These are phyloP conservation scores for Telfairia occidentalis DNA, from an alignment of 331 rosid genomes.

Conservation along the genomic window DNA sequence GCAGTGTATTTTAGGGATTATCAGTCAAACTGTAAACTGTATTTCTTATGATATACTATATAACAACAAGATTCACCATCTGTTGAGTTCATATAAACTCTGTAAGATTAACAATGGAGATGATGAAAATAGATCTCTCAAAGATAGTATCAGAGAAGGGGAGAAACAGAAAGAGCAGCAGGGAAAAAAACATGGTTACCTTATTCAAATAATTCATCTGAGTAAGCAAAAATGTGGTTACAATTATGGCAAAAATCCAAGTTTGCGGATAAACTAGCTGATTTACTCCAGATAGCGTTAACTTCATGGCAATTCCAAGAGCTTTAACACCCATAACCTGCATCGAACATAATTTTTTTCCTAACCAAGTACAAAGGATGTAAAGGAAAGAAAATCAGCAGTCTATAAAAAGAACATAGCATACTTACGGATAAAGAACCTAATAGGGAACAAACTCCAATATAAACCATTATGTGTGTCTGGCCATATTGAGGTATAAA, in stretches of 20 bases:
- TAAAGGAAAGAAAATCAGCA: conserved; percentile 7
- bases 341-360: conserved; percentile 17
- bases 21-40: background rate
- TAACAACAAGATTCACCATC: background rate
- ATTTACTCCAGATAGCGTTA: conserved; percentile 80
- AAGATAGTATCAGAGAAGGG: background rate
- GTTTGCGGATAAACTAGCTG: conserved; percentile 88
- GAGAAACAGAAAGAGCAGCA: background rate
- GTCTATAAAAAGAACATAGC: conserved; percentile 9
- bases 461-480: conserved; percentile 91
- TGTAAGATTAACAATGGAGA: background rate
- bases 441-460: conserved; percentile 93
- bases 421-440: conserved; percentile 78
- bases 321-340: conserved; percentile 99
- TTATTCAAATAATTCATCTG: conserved; percentile 97
- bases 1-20: background rate
- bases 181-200: conserved; percentile 24
- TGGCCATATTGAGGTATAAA: conserved; percentile 84
- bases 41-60: background rate
- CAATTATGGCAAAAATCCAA: conserved; percentile 72
- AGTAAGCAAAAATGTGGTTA: conserved; percentile 65
- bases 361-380: background rate
- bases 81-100: background rate
- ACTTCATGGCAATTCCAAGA: conserved; percentile 90
- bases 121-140: background rate